Conservation (phyloP, 73 alveolate species). For the Tetrahymena malaccensis region DNA sequence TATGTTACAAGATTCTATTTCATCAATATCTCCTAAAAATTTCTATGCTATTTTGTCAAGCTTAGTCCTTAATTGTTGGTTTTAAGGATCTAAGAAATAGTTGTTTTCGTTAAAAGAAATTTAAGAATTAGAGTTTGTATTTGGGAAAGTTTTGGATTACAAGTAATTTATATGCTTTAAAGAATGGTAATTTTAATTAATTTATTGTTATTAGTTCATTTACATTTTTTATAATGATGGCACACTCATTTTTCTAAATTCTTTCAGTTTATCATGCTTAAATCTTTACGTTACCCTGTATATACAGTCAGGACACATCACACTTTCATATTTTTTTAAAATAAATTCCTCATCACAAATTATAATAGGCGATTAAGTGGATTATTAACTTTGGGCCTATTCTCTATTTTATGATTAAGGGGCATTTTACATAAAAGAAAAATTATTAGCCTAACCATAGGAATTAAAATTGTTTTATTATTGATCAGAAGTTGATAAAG, state of each 20-base stretch:
- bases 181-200: too few species aligned
- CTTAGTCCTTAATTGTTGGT: background rate
- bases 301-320: background rate
- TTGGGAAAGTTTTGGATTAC: background rate
- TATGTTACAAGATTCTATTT: background rate
- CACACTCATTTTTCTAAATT: background rate
- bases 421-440: too few species aligned
- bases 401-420: background rate
- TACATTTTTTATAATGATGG: background rate
- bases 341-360: background rate
- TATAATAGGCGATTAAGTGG: background rate
- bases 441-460: too few species aligned
- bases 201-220: background rate
- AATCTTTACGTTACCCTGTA: background rate
- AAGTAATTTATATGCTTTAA: background rate
- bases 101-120: background rate
- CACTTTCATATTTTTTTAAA: background rate
- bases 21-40: background rate
- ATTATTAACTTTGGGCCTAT: background rate
- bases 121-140: background rate
- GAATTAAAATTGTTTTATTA: too few species aligned
- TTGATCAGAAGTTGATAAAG: background rate
- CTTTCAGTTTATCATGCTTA: background rate
- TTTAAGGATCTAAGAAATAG: background rate
- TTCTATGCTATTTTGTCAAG: background rate